Evolutionary conservation across 176 grass and related monocot species (phyloP).

Genomic region (Microstegium vimineum): DNA sequence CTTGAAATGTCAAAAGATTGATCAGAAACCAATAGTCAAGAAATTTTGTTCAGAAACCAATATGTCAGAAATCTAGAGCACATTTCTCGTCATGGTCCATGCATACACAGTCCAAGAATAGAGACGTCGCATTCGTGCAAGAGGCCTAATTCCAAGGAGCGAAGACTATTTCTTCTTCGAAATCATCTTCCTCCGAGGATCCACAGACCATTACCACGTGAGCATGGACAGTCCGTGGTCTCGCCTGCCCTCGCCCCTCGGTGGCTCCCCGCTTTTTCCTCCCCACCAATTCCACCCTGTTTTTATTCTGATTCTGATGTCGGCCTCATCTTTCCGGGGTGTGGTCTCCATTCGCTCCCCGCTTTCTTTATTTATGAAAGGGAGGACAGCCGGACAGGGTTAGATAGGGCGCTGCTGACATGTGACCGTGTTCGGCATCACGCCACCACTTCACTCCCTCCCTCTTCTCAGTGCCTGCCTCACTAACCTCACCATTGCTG

Average conservation of each 20-base stretch:
- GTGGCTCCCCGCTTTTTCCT: not conserved
- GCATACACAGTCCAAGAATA: not conserved
- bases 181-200: not conserved
- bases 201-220: constrained; percentile 5
- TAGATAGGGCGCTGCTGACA: constrained; percentile 16
- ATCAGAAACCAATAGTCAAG: constrained; percentile 6
- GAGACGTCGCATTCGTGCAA: not conserved
- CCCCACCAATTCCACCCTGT: constrained; percentile 5
- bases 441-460: constrained; percentile 28
- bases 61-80: not conserved
- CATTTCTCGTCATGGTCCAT: not conserved
- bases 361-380: constrained; percentile 11
- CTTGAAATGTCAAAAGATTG: constrained; percentile 10
- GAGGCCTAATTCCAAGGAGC: constrained; percentile 22
- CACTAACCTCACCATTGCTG: constrained; percentile 34
- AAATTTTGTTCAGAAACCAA: not conserved
- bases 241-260: not conserved
- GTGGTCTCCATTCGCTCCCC: constrained; percentile 14
- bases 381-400: not conserved
- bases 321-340: constrained; percentile 26
- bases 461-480: constrained; percentile 12
- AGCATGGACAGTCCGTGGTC: constrained; percentile 16
- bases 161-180: not conserved
- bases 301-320: constrained; percentile 37
- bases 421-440: constrained; percentile 38